A percentile compares a stretch with the other conserved stretches of the same genome.
Evolutionary conservation across 75 land plant species (phyloP).

Genomic region (Pseudotsuga menziesii): DNA sequence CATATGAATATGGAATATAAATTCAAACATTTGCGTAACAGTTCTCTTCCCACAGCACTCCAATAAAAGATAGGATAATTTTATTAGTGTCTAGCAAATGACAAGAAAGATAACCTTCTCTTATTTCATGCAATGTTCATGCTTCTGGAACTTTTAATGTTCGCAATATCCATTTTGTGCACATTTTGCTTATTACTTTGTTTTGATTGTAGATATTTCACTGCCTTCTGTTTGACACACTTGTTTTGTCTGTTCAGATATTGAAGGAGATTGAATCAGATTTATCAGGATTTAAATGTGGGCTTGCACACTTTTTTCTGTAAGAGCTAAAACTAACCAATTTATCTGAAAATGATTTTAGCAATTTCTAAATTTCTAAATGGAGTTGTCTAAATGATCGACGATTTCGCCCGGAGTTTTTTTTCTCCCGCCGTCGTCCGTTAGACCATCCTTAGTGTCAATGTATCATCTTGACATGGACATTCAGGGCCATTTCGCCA

Average conservation of each 20-base stretch:
- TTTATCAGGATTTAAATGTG: constrained; percentile 79
- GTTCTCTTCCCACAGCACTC: neutral
- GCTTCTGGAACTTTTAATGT: neutral
- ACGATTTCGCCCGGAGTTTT: too few relatives aligned
- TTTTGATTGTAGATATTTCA: neutral
- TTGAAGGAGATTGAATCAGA: constrained; percentile 77
- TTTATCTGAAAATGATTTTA: neutral
- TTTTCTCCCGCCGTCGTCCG: too few relatives aligned
- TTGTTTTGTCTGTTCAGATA: constrained; percentile 39
- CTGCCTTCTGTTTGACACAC: neutral
- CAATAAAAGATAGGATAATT: too few relatives aligned
- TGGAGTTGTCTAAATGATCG: too few relatives aligned
- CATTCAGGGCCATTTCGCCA: too few relatives aligned
- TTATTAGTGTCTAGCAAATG: too few relatives aligned
- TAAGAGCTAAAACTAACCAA: constrained; percentile 28
- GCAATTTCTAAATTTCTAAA: too few relatives aligned
- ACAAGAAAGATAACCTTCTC: neutral
- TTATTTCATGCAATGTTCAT: neutral
- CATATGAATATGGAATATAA: neutral
- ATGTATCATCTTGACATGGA: too few relatives aligned
- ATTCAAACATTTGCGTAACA: neutral
- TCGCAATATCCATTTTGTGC: neutral
- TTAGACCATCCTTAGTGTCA: too few relatives aligned
- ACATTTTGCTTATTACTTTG: neutral
- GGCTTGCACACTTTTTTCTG: constrained; percentile 94